Conservation (phyloP, 352 stramenopile species). For the Globisporangium cederbergense region DNA sequence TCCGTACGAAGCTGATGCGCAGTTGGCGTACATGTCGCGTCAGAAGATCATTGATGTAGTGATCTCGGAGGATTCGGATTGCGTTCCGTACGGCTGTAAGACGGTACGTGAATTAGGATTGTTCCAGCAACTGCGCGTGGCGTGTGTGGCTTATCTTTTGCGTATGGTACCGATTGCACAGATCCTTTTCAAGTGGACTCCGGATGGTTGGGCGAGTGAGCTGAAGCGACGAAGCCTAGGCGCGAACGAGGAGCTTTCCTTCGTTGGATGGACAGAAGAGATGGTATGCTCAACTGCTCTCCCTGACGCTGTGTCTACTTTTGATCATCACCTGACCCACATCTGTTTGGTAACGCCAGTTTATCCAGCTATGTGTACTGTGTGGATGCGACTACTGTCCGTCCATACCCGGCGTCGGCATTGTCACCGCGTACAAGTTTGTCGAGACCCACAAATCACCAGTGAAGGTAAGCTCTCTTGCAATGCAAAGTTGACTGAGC, state of each 20-base stretch:
- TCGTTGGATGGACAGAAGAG: conserved; percentile 81
- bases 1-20: conserved; percentile 97
- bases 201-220: conserved; percentile 82
- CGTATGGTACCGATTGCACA: conserved; percentile 14
- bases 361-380: conserved; percentile 82
- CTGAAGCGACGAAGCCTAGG: conserved; percentile 80
- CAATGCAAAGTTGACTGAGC: neutral
- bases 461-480: conserved; percentile 29
- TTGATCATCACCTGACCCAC: too few relatives aligned
- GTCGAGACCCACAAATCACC: conserved; percentile 52
- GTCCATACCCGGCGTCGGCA: conserved; percentile 66
- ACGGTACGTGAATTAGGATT: conserved; percentile 22
- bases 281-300: conserved; percentile 45
- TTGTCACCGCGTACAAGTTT: conserved; percentile 80
- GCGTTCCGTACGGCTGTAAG: conserved; percentile 92
- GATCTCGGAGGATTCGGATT: conserved; percentile 97
- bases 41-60: conserved; percentile 90
- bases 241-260: conserved; percentile 78
- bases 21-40: conserved; percentile 92
- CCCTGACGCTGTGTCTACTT: too few relatives aligned
- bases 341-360: conserved; percentile 17
- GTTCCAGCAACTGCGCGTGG: neutral
- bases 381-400: conserved; percentile 89
- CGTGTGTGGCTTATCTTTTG: neutral
- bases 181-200: conserved; percentile 94